These are phyloP conservation scores for Aspergillus persii DNA, from an alignment of 2,329 filamentous ascomycete genomes.

Conservation along the genomic window DNA sequence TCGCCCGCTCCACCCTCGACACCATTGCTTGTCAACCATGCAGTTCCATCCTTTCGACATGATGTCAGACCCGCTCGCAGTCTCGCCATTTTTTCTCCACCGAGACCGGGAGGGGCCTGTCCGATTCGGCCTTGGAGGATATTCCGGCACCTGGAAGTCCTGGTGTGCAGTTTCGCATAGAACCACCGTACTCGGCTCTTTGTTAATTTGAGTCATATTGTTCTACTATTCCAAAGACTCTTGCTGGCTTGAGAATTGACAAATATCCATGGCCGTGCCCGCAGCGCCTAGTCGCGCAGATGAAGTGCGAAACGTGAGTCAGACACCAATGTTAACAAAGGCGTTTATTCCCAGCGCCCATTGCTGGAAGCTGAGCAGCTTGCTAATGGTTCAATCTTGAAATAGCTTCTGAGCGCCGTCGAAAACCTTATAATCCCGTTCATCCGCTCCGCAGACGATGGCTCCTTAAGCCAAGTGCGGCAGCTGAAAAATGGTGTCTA, in stretches of 20 bases:
- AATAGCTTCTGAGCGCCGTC: conserved; percentile 40
- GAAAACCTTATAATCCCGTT: conserved; percentile 46
- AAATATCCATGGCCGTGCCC: conserved; percentile 23
- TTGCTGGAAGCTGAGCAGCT: not conserved
- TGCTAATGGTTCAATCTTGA: not conserved
- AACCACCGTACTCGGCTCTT: not conserved
- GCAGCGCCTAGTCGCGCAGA: conserved; percentile 33
- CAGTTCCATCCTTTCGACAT: not conserved
- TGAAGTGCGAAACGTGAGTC: conserved; percentile 44
- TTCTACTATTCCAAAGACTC: not conserved
- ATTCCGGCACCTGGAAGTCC: not conserved
- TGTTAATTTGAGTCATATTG: not conserved
- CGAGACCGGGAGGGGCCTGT: not conserved
- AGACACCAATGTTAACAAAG: not conserved
- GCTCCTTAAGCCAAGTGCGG: conserved; percentile 13
- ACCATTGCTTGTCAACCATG: not conserved
- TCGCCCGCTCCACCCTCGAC: not conserved
- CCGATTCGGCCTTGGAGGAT: not conserved
- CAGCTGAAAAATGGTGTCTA: conserved; percentile 15
- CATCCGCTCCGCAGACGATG: conserved; percentile 43
- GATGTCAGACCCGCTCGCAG: not conserved
- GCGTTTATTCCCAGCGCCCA: not conserved
- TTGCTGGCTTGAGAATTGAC: not conserved
- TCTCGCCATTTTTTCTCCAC: not conserved
- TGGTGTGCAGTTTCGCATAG: not conserved